Evolutionary conservation across 805 yeast genomes (phyloP), one percentile per base, ranked within the genome.

Genomic region (Tetrapisispora iriomotensis): DNA sequence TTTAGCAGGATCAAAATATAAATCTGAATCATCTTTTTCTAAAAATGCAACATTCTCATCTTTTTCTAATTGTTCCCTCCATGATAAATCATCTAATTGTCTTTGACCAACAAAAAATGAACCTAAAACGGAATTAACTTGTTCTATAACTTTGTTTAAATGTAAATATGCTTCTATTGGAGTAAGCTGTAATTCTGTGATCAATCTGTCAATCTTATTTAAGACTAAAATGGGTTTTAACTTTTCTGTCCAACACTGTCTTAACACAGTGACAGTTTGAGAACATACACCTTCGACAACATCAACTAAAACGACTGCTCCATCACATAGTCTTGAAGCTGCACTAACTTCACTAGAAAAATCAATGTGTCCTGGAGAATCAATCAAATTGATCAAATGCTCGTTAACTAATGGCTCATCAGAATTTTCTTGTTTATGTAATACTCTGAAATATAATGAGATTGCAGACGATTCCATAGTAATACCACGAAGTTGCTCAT

Each of bases 321-420:
- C 97, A 57, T 92, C 99, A 65, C 97, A 92, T 32, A 92, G 67
- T 52, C 98, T 71, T 1, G 97, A 87, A 1, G 97, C 95, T 0
- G 96, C 84, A 21, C 95, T 84, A 0, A 92, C 99, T 56, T 92
- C 99, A 10, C 94, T 82, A 1, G 95, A 82, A 59, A 92, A 92
- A 62, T 92, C 99, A 43, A 92, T 86, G 53, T 92, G 99, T n/a
- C 99, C 99, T 0, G 99, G 99, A 0, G 97, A 90, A 61, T 92
- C 99, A 42, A 92, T 90, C 51, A 92, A 71, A 56, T 92, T 92
- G 54, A 92, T 81, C 40, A 92, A 65, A 61, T 84, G 83, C 54
- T 92, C 96, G 30, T 75, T 75, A 29, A 80, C 72, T n/a, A 64
- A 42, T 17, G 70, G 68, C 42, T 62, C 79, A 9, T 66, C 64